Evolutionary conservation across 371 early-diverging fungal species (phyloP).

Genomic region (Syncephalastrum sp.): DNA sequence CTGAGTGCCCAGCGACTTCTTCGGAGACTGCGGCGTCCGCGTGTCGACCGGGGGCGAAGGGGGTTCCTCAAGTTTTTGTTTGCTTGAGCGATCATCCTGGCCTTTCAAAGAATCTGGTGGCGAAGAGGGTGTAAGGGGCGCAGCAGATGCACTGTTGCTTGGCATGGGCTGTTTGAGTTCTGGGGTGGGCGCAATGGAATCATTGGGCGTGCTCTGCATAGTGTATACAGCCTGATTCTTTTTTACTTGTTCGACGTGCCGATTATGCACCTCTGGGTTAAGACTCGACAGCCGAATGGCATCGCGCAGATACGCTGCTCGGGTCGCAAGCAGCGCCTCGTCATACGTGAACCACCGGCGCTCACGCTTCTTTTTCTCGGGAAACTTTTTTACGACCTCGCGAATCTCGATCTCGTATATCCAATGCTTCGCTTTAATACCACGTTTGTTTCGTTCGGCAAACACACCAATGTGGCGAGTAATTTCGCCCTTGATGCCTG

Average conservation of each 20-base stretch:
- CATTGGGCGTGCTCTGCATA: too few species aligned
- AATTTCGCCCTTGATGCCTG: slow-evolving; percentile 57
- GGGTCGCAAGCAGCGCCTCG: slow-evolving; percentile 48
- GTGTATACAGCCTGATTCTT: neutral
- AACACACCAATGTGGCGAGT: slow-evolving; percentile 53
- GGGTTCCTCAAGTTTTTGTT: neutral
- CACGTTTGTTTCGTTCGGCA: slow-evolving; percentile 49
- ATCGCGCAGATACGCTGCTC: slow-evolving; percentile 55
- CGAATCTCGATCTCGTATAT: slow-evolving; percentile 63
- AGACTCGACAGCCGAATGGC: slow-evolving; percentile 47
- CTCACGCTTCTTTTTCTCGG: slow-evolving; percentile 61
- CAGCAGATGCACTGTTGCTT: too few species aligned
- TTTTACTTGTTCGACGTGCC: neutral
- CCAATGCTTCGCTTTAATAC: slow-evolving; percentile 55
- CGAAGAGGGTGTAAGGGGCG: neutral
- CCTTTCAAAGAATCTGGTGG: neutral
- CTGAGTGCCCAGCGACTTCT: slow-evolving; percentile 8
- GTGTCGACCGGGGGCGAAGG: slow-evolving; percentile 2
- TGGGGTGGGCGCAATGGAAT: neutral
- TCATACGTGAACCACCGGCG: slow-evolving; percentile 65
- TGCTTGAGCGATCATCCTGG: neutral
- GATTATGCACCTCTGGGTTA: slow-evolving; percentile 14
- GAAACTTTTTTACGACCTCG: slow-evolving; percentile 54
- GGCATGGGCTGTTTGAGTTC: slow-evolving; percentile 1
- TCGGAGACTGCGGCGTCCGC: neutral